A percentile compares a stretch with the other conserved stretches of the same genome.
Evolutionary conservation across 2,329 filamentous ascomycete genomes (phyloP).

Genomic region (Drechslerella dactyloides): DNA sequence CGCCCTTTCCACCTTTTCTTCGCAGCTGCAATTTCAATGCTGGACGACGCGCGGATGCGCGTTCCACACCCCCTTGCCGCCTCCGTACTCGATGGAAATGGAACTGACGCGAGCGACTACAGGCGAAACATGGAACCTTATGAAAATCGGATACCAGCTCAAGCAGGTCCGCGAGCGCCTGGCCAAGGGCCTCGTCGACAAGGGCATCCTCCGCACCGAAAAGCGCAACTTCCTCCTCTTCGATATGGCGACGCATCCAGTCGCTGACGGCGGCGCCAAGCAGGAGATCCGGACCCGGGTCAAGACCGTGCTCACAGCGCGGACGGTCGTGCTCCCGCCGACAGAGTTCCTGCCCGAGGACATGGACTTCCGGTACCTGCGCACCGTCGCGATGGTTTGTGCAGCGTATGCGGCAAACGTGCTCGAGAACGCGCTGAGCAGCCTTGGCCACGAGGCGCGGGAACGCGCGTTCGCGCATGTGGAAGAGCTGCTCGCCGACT

Average conservation of each 20-base stretch:
- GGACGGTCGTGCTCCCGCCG: slow-evolving; percentile 85
- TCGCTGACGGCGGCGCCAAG: slow-evolving; percentile 94
- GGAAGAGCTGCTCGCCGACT: slow-evolving; percentile 92
- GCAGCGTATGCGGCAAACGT: slow-evolving; percentile 98
- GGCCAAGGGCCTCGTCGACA: slow-evolving; percentile 96
- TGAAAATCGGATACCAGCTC: slow-evolving; percentile 99
- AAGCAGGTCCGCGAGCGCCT: slow-evolving; percentile 98
- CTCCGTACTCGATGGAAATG: too few species aligned
- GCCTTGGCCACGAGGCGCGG: slow-evolving; percentile 88
- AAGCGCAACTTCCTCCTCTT: slow-evolving; percentile 99
- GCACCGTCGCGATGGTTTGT: slow-evolving; percentile 95
- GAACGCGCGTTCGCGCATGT: slow-evolving; percentile 96
- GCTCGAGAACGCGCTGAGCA: slow-evolving; percentile 94
- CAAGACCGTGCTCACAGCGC: slow-evolving; percentile 87
- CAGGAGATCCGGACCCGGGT: slow-evolving; percentile 95
- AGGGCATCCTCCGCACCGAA: slow-evolving; percentile 96
- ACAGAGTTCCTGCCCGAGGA: slow-evolving; percentile 92
- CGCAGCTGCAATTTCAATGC: slow-evolving; percentile 31
- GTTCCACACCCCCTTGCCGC: slow-evolving; percentile 11
- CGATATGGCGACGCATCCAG: slow-evolving; percentile 98
- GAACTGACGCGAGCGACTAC: slow-evolving; percentile 28
- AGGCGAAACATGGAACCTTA: slow-evolving; percentile 99
- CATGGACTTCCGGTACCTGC: slow-evolving; percentile 89
- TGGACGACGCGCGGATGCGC: slow-evolving; percentile 18
- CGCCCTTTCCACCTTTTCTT: not conserved